phyloP scores from a whole-genome alignment of 2,329 filamentous ascomycete species.

The Fusarium robinianum region DNA sequence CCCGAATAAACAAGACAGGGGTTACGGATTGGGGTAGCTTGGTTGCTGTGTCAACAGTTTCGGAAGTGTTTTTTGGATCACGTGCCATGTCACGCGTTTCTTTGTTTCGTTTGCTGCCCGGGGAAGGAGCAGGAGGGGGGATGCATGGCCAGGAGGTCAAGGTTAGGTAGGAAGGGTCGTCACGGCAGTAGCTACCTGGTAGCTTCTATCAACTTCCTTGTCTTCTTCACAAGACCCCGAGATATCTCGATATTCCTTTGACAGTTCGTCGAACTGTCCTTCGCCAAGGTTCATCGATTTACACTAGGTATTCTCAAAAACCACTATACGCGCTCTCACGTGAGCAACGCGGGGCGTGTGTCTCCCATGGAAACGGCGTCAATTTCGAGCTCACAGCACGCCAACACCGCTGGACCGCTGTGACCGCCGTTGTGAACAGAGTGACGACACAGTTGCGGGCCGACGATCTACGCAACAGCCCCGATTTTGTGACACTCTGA shows the following conservation, averaged over 20 bases:
- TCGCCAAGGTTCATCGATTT: too few relatives aligned
- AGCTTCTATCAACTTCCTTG: too few relatives aligned
- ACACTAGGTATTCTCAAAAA: not conserved
- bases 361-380: conserved; percentile 26
- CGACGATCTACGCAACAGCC: conserved; percentile 7
- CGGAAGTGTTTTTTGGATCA: conserved; percentile 5
- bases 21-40: conserved; percentile 26
- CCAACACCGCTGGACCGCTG: conserved; percentile 1
- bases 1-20: conserved; percentile 37
- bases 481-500: too few relatives aligned
- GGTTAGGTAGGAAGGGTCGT: not conserved
- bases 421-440: too few relatives aligned
- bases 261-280: not conserved
- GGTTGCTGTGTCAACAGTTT: conserved; percentile 43
- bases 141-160: not conserved
- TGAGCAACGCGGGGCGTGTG: conserved; percentile 42
- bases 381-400: conserved; percentile 22
- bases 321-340: conserved; percentile 45
- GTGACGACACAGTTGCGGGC: conserved; percentile 19
- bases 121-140: too few relatives aligned
- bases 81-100: conserved; percentile 13
- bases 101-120: not conserved
- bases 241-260: too few relatives aligned
- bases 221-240: too few relatives aligned
- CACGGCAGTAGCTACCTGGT: too few relatives aligned